Conservation (phyloP, 2,329 filamentous ascomycete species). For the Colletotrichum eremochloae region DNA sequence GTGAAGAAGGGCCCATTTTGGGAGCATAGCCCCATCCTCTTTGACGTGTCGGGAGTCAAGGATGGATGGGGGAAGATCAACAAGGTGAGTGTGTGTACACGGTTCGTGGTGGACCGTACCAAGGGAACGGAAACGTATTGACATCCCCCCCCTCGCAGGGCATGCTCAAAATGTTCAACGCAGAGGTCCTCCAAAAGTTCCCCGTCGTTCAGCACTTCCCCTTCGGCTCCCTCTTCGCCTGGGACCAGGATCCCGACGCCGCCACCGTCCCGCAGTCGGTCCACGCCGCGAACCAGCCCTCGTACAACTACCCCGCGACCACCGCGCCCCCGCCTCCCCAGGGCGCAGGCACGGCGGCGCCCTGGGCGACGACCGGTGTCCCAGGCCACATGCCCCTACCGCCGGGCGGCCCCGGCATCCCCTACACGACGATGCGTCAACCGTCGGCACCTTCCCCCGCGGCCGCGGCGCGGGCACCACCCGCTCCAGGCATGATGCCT, state of each 20-base stretch:
- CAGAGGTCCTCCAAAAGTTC: conserved; percentile 95
- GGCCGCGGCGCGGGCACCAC: conserved; percentile 16
- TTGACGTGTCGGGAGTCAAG: conserved; percentile 91
- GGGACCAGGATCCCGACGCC: conserved; percentile 77
- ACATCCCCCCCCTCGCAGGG: conserved; percentile 65
- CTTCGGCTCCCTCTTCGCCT: conserved; percentile 85
- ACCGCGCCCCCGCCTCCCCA: conserved; percentile 46
- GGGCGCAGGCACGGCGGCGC: conserved; percentile 55
- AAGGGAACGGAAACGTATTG: neutral
- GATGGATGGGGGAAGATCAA: conserved; percentile 99
- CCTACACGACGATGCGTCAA: conserved; percentile 56
- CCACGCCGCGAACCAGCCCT: conserved; percentile 71
- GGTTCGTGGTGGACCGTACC: neutral
- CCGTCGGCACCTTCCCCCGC: conserved; percentile 44
- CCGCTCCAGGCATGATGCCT: conserved; percentile 36
- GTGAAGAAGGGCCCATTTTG: conserved; percentile 97
- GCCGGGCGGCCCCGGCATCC: conserved; percentile 53
- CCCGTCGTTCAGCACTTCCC: conserved; percentile 98
- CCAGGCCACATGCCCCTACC: conserved; percentile 53
- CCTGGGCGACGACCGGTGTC: conserved; percentile 56
- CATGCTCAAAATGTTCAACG: conserved; percentile 99
- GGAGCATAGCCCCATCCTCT: conserved; percentile 93
- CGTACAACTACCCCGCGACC: conserved; percentile 43
- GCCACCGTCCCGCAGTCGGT: conserved; percentile 61
- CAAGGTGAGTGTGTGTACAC: conserved; percentile 64